phyloP scores from a whole-genome alignment of 768 basidiomycete genomes.

The Mycena vulgaris region DNA sequence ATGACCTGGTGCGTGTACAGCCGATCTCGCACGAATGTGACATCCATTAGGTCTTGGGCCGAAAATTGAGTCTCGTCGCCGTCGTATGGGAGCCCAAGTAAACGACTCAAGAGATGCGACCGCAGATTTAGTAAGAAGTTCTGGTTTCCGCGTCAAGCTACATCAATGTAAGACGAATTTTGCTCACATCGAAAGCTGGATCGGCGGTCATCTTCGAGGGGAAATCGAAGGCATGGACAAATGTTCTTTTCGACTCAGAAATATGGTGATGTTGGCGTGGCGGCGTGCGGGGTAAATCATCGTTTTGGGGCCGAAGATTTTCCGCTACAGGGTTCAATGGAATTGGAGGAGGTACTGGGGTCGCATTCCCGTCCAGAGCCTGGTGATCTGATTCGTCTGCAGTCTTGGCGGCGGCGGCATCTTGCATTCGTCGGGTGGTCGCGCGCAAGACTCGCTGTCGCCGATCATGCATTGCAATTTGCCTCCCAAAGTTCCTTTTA shows the following conservation, averaged over 20 bases:
- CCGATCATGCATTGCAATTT: slow-evolving; percentile 39
- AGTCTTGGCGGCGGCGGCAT: not conserved
- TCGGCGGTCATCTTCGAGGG: slow-evolving; percentile 31
- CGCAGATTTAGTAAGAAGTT: not conserved
- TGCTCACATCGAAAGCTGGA: slow-evolving; percentile 47
- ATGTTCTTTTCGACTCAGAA: slow-evolving; percentile 35
- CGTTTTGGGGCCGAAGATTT: slow-evolving; percentile 7
- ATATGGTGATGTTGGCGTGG: slow-evolving; percentile 42
- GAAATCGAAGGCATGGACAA: not conserved
- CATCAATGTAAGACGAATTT: not conserved
- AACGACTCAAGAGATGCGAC: not conserved
- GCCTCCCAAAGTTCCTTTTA: slow-evolving; percentile 37
- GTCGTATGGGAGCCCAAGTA: not conserved
- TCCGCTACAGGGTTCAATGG: not conserved
- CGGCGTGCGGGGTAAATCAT: slow-evolving; percentile 33
- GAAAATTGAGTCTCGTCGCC: slow-evolving; percentile 42
- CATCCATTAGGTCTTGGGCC: slow-evolving; percentile 12
- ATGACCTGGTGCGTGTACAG: slow-evolving; percentile 45
- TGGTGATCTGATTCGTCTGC: not conserved
- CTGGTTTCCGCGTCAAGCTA: not conserved
- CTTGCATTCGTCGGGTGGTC: not conserved
- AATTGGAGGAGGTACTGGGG: not conserved
- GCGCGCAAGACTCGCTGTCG: not conserved
- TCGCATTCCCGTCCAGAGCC: not conserved
- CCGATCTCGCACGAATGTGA: slow-evolving; percentile 41